phyloP scores from a whole-genome alignment of 2,329 filamentous ascomycete genomes.

The Penicillium vulpinum region DNA sequence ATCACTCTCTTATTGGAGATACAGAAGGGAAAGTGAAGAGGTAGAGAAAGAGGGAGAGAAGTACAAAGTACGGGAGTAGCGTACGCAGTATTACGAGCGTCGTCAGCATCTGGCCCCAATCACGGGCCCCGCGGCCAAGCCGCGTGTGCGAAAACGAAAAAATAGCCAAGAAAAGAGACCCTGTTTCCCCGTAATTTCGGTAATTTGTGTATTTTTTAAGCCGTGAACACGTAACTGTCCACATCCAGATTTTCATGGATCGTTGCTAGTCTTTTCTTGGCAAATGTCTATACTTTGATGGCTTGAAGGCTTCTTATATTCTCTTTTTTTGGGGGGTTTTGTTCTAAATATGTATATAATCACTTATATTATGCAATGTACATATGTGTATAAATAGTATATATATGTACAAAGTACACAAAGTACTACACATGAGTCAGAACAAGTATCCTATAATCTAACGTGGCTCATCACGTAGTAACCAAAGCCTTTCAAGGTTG shows the following conservation, averaged over 20 bases:
- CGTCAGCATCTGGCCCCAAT: slow-evolving; percentile 42
- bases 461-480: background rate
- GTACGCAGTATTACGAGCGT: slow-evolving; percentile 34
- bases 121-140: slow-evolving; percentile 36
- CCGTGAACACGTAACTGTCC: slow-evolving; percentile 21
- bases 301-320: slow-evolving; percentile 8
- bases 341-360: too few species aligned
- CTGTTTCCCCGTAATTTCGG: slow-evolving; percentile 24
- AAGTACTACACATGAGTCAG: background rate
- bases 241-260: slow-evolving; percentile 3
- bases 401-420: too few species aligned
- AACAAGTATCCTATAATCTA: background rate
- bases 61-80: slow-evolving; percentile 6
- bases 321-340: background rate
- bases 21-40: slow-evolving; percentile 14
- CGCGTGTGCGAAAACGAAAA: slow-evolving; percentile 37
- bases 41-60: slow-evolving; percentile 14
- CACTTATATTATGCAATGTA: too few species aligned
- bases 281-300: slow-evolving; percentile 1
- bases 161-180: slow-evolving; percentile 32
- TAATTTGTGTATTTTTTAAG: slow-evolving; percentile 4
- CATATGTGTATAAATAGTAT: background rate
- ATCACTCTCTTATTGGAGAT: slow-evolving; percentile 9
- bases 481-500: background rate
- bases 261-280: slow-evolving; percentile 8